Evolutionary conservation across 163 green algal species (phyloP).

Genomic region (Prototheca cutis): DNA sequence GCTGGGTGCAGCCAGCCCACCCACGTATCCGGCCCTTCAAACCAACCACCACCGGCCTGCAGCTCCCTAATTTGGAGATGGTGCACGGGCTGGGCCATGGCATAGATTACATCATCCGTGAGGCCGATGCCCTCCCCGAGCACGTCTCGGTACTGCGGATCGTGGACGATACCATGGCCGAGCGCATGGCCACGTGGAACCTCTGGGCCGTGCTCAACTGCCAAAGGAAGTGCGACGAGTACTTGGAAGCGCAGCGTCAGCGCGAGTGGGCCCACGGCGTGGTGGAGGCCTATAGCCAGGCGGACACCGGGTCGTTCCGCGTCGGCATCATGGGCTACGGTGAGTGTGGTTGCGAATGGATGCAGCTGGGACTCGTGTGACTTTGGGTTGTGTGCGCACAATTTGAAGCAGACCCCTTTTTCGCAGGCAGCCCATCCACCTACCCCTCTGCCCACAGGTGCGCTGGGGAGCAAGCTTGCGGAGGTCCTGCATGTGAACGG

Average conservation of each 20-base stretch:
- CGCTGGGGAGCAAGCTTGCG: not conserved
- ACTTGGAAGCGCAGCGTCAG: slow-evolving; percentile 33
- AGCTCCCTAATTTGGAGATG: slow-evolving; percentile 21
- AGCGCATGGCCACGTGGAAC: slow-evolving; percentile 49
- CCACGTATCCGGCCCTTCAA: too few species aligned
- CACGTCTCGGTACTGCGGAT: slow-evolving; percentile 28
- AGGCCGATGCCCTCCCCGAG: slow-evolving; percentile 5
- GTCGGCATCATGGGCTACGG: slow-evolving; percentile 1
- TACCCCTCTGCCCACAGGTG: too few species aligned
- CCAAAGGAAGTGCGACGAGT: slow-evolving; percentile 28
- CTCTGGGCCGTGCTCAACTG: slow-evolving; percentile 25
- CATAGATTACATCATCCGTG: slow-evolving; percentile 32
- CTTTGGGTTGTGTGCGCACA: too few species aligned
- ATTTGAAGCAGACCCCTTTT: too few species aligned
- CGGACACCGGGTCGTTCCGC: slow-evolving; percentile 27
- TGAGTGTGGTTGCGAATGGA: not conserved
- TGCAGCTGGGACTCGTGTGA: too few species aligned
- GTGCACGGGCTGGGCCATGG: slow-evolving; percentile 37
- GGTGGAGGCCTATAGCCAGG: slow-evolving; percentile 34
- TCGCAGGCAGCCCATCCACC: too few species aligned
- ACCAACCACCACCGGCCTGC: too few species aligned
- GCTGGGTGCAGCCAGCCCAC: too few species aligned
- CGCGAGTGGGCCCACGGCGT: slow-evolving; percentile 27
- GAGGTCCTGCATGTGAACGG: slow-evolving; percentile 21
- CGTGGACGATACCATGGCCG: slow-evolving; percentile 41